Conservation (phyloP, 1,284 basidiomycete species). For the Malassezia japonica region DNA sequence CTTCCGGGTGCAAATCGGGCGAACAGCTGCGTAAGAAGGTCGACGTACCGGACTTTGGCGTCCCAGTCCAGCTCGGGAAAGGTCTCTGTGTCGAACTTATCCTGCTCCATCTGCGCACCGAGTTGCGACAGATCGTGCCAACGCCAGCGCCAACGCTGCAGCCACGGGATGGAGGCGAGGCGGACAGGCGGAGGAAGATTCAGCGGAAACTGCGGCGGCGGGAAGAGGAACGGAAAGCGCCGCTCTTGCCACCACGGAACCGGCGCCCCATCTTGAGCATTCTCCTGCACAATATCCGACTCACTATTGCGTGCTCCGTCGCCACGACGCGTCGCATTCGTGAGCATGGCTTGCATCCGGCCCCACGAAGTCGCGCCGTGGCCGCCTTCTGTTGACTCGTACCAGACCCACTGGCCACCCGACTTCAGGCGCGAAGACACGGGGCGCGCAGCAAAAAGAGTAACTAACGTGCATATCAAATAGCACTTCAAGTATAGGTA, state of each 20-base stretch:
- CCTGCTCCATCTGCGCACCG: conserved; percentile 18
- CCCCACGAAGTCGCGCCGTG: conserved; percentile 11
- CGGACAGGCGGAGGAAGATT: conserved; percentile 13
- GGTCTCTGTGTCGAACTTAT: conserved; percentile 22
- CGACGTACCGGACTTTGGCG: conserved; percentile 25
- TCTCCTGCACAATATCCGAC: not conserved
- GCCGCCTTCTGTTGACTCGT: conserved; percentile 14
- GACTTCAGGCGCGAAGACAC: conserved; percentile 28
- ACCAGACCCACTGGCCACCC: conserved; percentile 14
- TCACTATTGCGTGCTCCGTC: not conserved
- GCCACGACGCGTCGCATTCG: conserved; percentile 7
- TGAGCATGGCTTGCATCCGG: conserved; percentile 10
- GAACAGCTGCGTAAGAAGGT: conserved; percentile 16
- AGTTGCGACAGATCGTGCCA: conserved; percentile 30
- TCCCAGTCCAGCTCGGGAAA: conserved; percentile 40
- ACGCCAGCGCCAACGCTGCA: conserved; percentile 28
- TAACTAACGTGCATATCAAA: conserved; percentile 35
- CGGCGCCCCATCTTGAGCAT: not conserved
- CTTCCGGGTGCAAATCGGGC: conserved; percentile 24
- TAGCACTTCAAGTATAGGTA: conserved; percentile 45
- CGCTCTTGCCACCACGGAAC: conserved; percentile 15
- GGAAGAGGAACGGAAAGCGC: conserved; percentile 21
- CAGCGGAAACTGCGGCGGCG: conserved; percentile 22
- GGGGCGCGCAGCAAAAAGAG: conserved; percentile 36
- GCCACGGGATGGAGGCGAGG: conserved; percentile 2